Conservation (phyloP, 2,329 filamentous ascomycete genomes). For the Zopfia rhizophila region DNA sequence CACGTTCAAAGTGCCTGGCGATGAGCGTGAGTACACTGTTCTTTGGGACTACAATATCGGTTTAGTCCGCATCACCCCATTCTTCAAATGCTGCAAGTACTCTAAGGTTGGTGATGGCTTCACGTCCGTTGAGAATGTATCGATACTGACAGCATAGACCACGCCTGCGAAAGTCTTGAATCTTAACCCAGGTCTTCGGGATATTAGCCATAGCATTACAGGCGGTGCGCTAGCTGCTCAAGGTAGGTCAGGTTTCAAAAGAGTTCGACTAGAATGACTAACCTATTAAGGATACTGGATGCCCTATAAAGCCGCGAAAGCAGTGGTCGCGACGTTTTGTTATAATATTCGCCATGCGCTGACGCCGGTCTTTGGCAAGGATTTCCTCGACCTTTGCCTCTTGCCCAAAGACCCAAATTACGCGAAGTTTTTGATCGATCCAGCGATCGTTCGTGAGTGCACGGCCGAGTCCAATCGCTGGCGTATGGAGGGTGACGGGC, state of each 20-base stretch:
- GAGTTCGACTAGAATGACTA: constrained; percentile 11
- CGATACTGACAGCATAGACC: constrained; percentile 67
- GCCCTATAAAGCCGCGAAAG: constrained; percentile 86
- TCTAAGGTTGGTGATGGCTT: constrained; percentile 73
- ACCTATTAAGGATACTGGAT: constrained; percentile 86
- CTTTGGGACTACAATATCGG: constrained; percentile 99
- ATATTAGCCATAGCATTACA: constrained; percentile 95
- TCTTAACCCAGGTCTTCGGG: constrained; percentile 79
- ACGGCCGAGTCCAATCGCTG: constrained; percentile 50
- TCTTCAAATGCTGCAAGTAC: constrained; percentile 91
- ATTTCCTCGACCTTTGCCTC: constrained; percentile 79
- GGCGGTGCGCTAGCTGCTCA: constrained; percentile 90
- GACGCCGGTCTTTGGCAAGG: constrained; percentile 87
- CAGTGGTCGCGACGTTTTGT: constrained; percentile 91
- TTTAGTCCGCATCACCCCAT: constrained; percentile 90
- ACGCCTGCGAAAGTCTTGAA: constrained; percentile 80
- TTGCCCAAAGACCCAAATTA: constrained; percentile 71
- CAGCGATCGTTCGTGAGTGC: constrained; percentile 50
- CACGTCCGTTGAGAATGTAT: constrained; percentile 5
- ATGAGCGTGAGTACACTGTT: constrained; percentile 73
- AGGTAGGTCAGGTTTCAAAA: constrained; percentile 64
- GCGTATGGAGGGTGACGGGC: constrained; percentile 35
- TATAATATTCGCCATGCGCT: constrained; percentile 83
- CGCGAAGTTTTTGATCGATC: constrained; percentile 58
- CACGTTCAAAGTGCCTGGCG: constrained; percentile 76